phyloP scores from a whole-genome alignment of 2,329 filamentous ascomycete species.

The Pestalotiopsis sp. region DNA sequence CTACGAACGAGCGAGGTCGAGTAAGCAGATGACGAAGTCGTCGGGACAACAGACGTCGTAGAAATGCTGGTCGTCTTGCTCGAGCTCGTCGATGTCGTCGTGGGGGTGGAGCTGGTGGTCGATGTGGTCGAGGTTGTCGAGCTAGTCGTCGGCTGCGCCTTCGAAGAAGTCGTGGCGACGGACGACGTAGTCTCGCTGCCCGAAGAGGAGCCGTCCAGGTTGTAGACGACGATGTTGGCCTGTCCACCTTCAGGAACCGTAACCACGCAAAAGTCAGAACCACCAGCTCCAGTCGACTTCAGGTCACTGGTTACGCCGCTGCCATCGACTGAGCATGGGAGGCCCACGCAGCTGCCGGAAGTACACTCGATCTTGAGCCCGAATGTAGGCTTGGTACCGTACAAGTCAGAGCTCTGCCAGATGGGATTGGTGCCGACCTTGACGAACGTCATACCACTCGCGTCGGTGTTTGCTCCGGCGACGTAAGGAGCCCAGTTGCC shows the following conservation, averaged over 20 bases:
- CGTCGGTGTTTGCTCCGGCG: slow-evolving; percentile 72
- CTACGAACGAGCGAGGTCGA: slow-evolving; percentile 21
- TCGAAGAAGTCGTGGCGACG: slow-evolving; percentile 32
- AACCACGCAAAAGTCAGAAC: slow-evolving; percentile 74
- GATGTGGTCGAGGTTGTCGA: slow-evolving; percentile 18
- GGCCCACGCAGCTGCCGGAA: slow-evolving; percentile 66
- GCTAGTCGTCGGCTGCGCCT: slow-evolving; percentile 20
- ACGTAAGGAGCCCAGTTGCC: slow-evolving; percentile 80
- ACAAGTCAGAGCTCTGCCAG: slow-evolving; percentile 60
- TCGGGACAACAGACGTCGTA: slow-evolving; percentile 21
- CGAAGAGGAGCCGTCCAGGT: slow-evolving; percentile 43
- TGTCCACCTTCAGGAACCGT: slow-evolving; percentile 69
- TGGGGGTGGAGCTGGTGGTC: slow-evolving; percentile 8
- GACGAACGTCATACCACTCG: slow-evolving; percentile 67
- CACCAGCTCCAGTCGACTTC: slow-evolving; percentile 64
- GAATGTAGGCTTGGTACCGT: slow-evolving; percentile 61
- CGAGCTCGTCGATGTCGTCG: slow-evolving; percentile 22
- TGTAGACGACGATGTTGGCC: slow-evolving; percentile 69
- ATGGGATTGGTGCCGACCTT: slow-evolving; percentile 82
- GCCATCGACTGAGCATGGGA: slow-evolving; percentile 74
- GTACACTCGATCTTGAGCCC: slow-evolving; percentile 73
- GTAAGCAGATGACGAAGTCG: slow-evolving; percentile 8
- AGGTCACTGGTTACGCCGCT: slow-evolving; percentile 62
- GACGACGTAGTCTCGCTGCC: slow-evolving; percentile 28
- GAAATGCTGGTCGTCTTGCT: slow-evolving; percentile 21